Conservation (phyloP, 2,329 filamentous ascomycete species). For the Erysiphe neolycopersici region DNA sequence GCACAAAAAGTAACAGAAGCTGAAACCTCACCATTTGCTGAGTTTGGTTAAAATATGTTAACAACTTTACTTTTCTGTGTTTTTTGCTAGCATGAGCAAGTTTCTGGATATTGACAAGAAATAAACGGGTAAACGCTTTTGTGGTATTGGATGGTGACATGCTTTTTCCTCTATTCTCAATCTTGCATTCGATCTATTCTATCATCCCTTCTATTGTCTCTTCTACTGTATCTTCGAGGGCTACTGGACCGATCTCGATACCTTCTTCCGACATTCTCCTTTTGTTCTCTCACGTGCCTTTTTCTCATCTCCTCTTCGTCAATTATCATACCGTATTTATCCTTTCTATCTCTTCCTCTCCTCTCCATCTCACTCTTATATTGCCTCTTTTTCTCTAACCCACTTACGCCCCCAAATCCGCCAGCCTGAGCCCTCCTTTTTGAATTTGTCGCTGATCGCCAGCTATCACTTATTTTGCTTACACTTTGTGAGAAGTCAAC, state of each 20-base stretch:
- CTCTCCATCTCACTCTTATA: conserved; percentile 32
- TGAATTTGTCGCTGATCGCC: conserved; percentile 62
- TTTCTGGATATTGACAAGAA: too few relatives aligned
- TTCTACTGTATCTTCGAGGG: conserved; percentile 7
- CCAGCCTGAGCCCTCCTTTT: conserved; percentile 41
- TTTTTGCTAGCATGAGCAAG: too few relatives aligned
- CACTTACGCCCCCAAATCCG: conserved; percentile 74
- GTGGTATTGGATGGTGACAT: too few relatives aligned
- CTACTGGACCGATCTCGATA: conserved; percentile 12
- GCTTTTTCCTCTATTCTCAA: background rate
- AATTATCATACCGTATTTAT: conserved; percentile 56
- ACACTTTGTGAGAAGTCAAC: conserved; percentile 97
- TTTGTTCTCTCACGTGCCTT: conserved; percentile 18
- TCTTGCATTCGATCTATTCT: conserved; percentile 5
- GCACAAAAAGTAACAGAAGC: too few relatives aligned
- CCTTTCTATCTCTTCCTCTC: conserved; percentile 14
- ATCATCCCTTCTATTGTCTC: conserved; percentile 5
- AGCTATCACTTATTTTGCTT: conserved; percentile 62
- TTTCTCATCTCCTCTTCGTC: conserved; percentile 41
- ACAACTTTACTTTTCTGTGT: too few relatives aligned
- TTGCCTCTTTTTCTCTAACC: conserved; percentile 71
- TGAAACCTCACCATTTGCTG: too few relatives aligned
- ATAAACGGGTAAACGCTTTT: too few relatives aligned
- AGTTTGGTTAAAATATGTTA: too few relatives aligned
- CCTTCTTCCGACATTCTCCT: conserved; percentile 6